Evolutionary conservation across 1,139 yeast genomes (phyloP).

Genomic region (Tardiomyces depauwii): DNA sequence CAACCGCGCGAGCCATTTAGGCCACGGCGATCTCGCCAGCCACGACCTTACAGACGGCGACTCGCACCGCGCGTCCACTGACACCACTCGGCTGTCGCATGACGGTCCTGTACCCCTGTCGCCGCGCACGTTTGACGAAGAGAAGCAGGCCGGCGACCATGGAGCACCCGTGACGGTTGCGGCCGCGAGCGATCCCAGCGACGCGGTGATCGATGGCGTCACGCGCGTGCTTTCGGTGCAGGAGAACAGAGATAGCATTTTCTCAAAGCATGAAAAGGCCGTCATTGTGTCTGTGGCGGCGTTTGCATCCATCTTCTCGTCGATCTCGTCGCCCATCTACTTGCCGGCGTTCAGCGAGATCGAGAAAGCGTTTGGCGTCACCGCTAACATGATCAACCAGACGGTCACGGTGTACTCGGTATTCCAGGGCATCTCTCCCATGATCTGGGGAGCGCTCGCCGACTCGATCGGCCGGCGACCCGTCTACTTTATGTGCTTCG

Average conservation of each 20-base stretch:
- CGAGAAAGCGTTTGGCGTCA: slow-evolving; percentile 38
- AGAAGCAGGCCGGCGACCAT: slow-evolving; percentile 1
- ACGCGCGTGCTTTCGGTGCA: not conserved
- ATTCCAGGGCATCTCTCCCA: slow-evolving; percentile 62
- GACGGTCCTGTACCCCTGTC: no score
- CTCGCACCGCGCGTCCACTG: no score
- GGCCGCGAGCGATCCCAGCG: not conserved
- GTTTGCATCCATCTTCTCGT: slow-evolving; percentile 43
- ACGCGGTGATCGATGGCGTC: not conserved
- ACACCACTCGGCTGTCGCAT: no score
- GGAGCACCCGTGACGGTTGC: no score
- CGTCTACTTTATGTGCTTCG: slow-evolving; percentile 40
- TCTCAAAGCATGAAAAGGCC: not conserved
- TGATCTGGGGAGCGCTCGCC: slow-evolving; percentile 52
- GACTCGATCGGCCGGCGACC: slow-evolving; percentile 66
- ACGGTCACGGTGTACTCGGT: slow-evolving; percentile 63
- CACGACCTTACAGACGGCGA: no score
- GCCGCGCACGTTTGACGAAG: slow-evolving; percentile 1
- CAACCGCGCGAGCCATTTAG: no score
- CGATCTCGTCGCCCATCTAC: slow-evolving; percentile 60
- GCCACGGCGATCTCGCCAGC: no score
- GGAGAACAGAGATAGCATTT: not conserved
- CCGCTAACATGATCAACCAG: slow-evolving; percentile 46
- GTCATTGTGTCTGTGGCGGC: not conserved
- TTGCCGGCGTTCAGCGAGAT: slow-evolving; percentile 58